Percentiles rank a stretch among this genome's conserved stretches.
Evolutionary conservation across 345 rosid species (phyloP).

Genomic region (Triadica sebifera): DNA sequence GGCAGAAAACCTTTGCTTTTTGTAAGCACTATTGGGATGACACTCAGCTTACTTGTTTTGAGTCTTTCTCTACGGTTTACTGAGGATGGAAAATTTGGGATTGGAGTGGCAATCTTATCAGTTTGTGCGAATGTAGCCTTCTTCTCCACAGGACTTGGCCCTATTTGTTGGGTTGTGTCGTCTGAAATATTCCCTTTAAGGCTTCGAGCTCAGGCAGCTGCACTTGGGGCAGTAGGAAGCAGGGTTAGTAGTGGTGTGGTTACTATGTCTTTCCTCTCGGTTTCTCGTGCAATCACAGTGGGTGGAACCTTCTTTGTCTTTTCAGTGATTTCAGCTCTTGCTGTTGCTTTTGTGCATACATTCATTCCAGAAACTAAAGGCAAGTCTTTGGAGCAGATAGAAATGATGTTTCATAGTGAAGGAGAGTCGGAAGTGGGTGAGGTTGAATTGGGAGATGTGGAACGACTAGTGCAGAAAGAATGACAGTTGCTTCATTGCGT

Average conservation of each 20-base stretch:
- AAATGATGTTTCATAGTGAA: conserved; percentile 19
- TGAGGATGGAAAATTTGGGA: conserved; percentile 19
- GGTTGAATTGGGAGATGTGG: conserved; percentile 22
- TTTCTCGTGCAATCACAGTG: conserved; percentile 19
- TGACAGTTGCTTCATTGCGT: not conserved
- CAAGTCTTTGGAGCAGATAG: conserved; percentile 43
- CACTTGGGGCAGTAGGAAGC: conserved; percentile 29
- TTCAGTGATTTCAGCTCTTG: conserved; percentile 25
- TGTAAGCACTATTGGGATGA: conserved; percentile 27
- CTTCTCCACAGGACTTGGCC: conserved; percentile 35
- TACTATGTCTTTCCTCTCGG: conserved; percentile 27
- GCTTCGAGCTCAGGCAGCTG: conserved; percentile 28
- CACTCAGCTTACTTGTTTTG: conserved; percentile 14
- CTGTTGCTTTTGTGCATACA: conserved; percentile 23
- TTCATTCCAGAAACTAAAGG: conserved; percentile 42
- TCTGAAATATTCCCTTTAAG: conserved; percentile 31
- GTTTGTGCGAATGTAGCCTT: conserved; percentile 31
- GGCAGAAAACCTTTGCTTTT: conserved; percentile 30
- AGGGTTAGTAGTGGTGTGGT: conserved; percentile 29
- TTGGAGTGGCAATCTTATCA: conserved; percentile 20
- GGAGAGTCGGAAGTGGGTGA: conserved; percentile 16
- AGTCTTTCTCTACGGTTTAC: conserved; percentile 13
- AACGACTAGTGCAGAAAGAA: conserved; percentile 16
- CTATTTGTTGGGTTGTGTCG: conserved; percentile 29
- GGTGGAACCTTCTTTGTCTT: conserved; percentile 37